A percentile compares a stretch with the other conserved stretches of the same genome.
These are phyloP conservation scores for Trametes elegans DNA, from an alignment of 768 basidiomycete species.

Conservation along the genomic window DNA sequence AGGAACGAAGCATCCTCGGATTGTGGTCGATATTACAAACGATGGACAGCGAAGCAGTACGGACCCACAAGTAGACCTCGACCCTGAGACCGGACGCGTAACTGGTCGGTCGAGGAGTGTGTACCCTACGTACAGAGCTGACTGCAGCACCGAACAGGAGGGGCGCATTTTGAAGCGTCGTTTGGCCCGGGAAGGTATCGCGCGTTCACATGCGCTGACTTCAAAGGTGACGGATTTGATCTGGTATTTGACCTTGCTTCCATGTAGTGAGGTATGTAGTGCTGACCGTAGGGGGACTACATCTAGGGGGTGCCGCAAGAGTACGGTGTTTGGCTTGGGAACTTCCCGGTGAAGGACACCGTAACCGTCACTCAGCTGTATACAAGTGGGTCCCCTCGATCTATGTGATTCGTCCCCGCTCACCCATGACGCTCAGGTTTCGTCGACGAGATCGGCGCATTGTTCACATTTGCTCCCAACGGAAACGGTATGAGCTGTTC, in stretches of 20 bases:
- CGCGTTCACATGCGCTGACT: constrained; percentile 60
- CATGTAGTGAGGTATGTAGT: background rate
- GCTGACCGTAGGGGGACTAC: constrained; percentile 10
- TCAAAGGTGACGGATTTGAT: constrained; percentile 47
- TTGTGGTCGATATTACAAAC: constrained; percentile 60
- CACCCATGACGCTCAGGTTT: constrained; percentile 35
- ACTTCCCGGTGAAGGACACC: constrained; percentile 46
- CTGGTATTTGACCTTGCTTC: constrained; percentile 10
- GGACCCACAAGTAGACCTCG: constrained; percentile 46
- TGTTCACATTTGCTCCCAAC: constrained; percentile 50
- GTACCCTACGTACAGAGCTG: too few species aligned
- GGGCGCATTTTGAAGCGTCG: constrained; percentile 47
- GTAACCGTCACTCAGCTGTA: constrained; percentile 49
- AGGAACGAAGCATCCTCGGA: constrained; percentile 39
- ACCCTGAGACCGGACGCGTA: constrained; percentile 49
- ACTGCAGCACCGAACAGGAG: too few species aligned
- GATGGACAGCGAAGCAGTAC: constrained; percentile 56
- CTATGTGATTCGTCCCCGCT: background rate
- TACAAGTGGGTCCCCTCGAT: constrained; percentile 37
- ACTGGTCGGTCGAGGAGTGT: constrained; percentile 39
- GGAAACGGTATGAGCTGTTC: constrained; percentile 21
- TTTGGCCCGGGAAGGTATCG: constrained; percentile 61
- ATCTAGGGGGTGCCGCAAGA: constrained; percentile 41
- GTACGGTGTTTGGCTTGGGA: constrained; percentile 54
- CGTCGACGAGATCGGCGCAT: constrained; percentile 47